These are phyloP conservation scores for Trichoderma polysporum DNA, from an alignment of 2,329 filamentous ascomycete species.

Conservation along the genomic window DNA sequence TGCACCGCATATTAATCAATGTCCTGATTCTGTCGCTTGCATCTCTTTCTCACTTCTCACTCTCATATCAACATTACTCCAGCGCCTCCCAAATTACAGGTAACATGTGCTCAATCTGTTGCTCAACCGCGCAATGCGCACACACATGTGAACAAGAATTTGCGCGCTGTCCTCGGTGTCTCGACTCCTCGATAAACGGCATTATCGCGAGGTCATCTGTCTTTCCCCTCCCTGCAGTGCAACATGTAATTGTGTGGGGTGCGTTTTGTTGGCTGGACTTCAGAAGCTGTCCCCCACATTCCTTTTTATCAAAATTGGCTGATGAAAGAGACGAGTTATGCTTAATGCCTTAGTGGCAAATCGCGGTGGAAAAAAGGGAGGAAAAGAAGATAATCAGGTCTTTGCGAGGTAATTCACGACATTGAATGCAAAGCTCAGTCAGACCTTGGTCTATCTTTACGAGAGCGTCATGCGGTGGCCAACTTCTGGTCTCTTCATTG, in stretches of 20 bases:
- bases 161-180: neutral
- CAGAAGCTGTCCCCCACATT: neutral
- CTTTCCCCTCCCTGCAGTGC: conserved; percentile 19
- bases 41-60: neutral
- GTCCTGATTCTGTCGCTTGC: conserved; percentile 14
- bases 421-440: neutral
- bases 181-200: conserved; percentile 6
- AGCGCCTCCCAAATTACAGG: neutral
- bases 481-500: neutral
- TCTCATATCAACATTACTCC: neutral
- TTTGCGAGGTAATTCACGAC: neutral
- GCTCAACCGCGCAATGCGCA: neutral
- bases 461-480: neutral
- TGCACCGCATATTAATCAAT: neutral
- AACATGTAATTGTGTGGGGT: conserved; percentile 20
- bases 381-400: neutral
- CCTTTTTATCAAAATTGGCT: neutral
- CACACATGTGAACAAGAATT: neutral
- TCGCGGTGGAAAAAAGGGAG: neutral
- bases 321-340: neutral
- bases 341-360: neutral
- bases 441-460: neutral
- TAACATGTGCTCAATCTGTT: neutral
- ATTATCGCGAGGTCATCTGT: conserved; percentile 17
- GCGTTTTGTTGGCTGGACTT: conserved; percentile 3